Evolutionary conservation across 1,284 basidiomycete species (phyloP).

Genomic region (Malassezia globosa): DNA sequence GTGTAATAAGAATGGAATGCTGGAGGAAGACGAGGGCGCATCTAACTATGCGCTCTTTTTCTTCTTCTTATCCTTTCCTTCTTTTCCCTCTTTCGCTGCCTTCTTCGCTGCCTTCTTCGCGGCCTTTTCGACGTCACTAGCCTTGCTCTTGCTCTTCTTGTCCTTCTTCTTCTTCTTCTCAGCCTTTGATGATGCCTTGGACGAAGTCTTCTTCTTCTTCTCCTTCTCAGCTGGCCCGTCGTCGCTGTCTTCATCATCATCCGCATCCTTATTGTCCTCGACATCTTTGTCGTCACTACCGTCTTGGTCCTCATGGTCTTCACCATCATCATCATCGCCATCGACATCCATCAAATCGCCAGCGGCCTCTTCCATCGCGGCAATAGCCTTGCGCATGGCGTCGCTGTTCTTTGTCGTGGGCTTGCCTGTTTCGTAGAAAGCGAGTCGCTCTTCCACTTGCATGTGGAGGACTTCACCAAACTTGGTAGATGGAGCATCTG

Average conservation of each 20-base stretch:
- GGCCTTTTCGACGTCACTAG: conserved; percentile 25
- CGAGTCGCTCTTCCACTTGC: conserved; percentile 90
- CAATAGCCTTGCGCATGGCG: conserved; percentile 69
- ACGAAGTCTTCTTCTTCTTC: too few species aligned
- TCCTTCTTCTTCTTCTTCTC: conserved; percentile 55
- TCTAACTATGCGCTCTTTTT: conserved; percentile 23
- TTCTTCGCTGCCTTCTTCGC: conserved; percentile 39
- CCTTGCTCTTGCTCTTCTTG: conserved; percentile 27
- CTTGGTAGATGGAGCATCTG: conserved; percentile 70
- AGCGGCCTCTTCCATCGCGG: conserved; percentile 62
- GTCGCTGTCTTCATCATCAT: conserved; percentile 52
- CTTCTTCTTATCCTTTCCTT: conserved; percentile 29
- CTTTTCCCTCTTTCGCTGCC: conserved; percentile 30
- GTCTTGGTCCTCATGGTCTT: conserved; percentile 53
- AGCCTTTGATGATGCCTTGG: conserved; percentile 54
- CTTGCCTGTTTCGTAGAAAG: conserved; percentile 66
- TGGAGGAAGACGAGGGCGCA: not conserved
- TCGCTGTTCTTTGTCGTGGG: conserved; percentile 43
- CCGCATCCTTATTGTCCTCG: conserved; percentile 54
- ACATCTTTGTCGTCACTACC: conserved; percentile 49
- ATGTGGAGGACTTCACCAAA: conserved; percentile 85
- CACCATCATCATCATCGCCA: conserved; percentile 53
- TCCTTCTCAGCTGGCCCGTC: conserved; percentile 28
- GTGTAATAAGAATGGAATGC: too few species aligned
- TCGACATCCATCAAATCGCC: conserved; percentile 61